Evolutionary conservation across 1,139 yeast species (phyloP).

Genomic region (Saccharomyces hybrid): DNA sequence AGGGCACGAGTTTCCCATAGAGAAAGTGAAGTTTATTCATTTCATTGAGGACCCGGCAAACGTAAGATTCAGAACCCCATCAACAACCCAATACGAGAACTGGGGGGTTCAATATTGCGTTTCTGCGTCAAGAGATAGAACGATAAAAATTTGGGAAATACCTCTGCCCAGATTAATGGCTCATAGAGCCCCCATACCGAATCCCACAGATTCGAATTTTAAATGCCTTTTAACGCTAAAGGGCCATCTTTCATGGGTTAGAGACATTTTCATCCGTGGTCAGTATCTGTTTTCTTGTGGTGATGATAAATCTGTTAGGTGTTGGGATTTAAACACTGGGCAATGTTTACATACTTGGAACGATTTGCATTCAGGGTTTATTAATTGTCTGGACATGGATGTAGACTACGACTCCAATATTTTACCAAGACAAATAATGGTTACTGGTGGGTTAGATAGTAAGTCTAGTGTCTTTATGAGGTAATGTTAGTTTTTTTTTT

Average conservation of each 20-base stretch:
- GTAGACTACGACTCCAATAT: conserved; percentile 4
- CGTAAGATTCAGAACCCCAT: not conserved
- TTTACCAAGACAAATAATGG: conserved; percentile 16
- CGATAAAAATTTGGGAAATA: conserved; percentile 67
- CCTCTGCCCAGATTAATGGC: conserved; percentile 53
- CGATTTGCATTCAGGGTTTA: conserved; percentile 18
- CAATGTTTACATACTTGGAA: conserved; percentile 53
- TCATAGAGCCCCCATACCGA: conserved; percentile 51
- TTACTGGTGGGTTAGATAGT: conserved; percentile 21
- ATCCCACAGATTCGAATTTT: conserved; percentile 51
- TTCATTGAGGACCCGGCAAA: conserved; percentile 9
- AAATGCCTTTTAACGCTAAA: conserved; percentile 45
- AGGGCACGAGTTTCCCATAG: conserved; percentile 83
- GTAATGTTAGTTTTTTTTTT: conserved; percentile 1
- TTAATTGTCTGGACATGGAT: conserved; percentile 21
- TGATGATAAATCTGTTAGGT: conserved; percentile 67
- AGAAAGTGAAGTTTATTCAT: conserved; percentile 66
- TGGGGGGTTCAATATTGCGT: conserved; percentile 62
- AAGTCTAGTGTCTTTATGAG: conserved; percentile 19
- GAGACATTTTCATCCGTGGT: conserved; percentile 39
- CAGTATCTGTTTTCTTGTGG: conserved; percentile 69
- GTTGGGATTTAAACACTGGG: conserved; percentile 68
- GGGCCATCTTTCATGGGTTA: conserved; percentile 89
- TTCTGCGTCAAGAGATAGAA: conserved; percentile 76
- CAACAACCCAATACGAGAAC: conserved; percentile 25